phyloP scores from a whole-genome alignment of 2,329 filamentous ascomycete genomes.

The Ceratocystis destructans region DNA sequence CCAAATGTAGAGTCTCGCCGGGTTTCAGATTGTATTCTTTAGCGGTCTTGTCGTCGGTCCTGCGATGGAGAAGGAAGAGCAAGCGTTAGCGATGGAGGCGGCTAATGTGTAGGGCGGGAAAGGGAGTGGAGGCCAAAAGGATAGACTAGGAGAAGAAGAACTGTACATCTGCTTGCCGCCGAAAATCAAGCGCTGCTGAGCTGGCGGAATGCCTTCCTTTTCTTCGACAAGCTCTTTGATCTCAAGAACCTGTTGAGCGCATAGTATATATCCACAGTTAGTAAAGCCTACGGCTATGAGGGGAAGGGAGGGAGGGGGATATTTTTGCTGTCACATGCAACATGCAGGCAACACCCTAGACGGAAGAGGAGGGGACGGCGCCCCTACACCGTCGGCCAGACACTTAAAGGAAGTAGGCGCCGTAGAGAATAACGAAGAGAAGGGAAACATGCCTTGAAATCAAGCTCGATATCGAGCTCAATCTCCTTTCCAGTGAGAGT shows the following conservation, averaged over 20 bases:
- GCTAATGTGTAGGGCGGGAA: background rate
- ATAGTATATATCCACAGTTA: slow-evolving; percentile 3
- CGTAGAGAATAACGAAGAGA: background rate
- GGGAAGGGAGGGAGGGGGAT: background rate
- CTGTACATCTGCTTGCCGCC: slow-evolving; percentile 96
- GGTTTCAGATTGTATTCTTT: slow-evolving; percentile 81
- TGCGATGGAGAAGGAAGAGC: slow-evolving; percentile 28
- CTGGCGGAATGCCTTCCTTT: slow-evolving; percentile 95
- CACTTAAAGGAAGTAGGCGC: too few relatives aligned
- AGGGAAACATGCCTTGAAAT: slow-evolving; percentile 64
- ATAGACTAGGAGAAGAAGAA: slow-evolving; percentile 15
- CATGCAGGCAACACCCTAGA: background rate
- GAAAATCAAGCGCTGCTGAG: slow-evolving; percentile 90
- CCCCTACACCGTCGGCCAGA: background rate
- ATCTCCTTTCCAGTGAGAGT: slow-evolving; percentile 98
- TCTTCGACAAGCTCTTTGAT: slow-evolving; percentile 99
- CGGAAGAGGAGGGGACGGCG: background rate
- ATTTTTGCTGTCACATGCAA: background rate
- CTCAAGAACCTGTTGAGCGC: slow-evolving; percentile 54
- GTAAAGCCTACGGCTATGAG: background rate
- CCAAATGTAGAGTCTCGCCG: slow-evolving; percentile 86
- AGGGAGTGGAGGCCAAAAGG: background rate
- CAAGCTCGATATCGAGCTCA: slow-evolving; percentile 88
- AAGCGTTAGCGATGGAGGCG: background rate
- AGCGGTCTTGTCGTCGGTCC: slow-evolving; percentile 90